These are phyloP conservation scores for Exophiala xenobiotica DNA, from an alignment of 2,329 filamentous ascomycete species.

Conservation along the genomic window DNA sequence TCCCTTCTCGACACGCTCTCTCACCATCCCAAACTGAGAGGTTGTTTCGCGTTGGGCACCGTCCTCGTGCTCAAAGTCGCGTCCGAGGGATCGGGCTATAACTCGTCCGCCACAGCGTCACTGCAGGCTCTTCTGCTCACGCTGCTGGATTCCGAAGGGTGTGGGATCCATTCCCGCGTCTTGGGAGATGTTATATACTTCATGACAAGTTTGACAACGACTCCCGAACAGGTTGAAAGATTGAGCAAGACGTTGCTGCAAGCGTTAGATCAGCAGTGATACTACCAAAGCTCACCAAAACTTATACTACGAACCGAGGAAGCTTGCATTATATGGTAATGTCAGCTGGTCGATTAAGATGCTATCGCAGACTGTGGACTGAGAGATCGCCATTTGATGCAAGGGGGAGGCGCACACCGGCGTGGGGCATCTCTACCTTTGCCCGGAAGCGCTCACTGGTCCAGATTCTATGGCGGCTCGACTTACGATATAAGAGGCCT, in stretches of 20 bases:
- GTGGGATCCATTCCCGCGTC: slow-evolving; percentile 58
- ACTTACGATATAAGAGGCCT: too few relatives aligned
- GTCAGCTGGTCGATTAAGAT: too few relatives aligned
- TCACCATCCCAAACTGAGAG: slow-evolving; percentile 54
- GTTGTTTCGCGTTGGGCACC: slow-evolving; percentile 71
- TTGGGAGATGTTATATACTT: slow-evolving; percentile 62
- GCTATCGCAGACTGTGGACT: too few relatives aligned
- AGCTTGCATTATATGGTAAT: too few relatives aligned
- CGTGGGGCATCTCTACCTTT: too few relatives aligned
- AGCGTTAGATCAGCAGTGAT: slow-evolving; percentile 25
- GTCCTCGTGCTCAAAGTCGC: slow-evolving; percentile 66
- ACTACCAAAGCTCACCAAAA: too few relatives aligned
- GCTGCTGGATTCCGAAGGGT: slow-evolving; percentile 37
- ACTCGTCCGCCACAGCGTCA: slow-evolving; percentile 54
- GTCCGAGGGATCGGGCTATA: slow-evolving; percentile 53
- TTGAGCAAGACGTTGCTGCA: slow-evolving; percentile 22
- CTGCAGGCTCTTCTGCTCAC: slow-evolving; percentile 52
- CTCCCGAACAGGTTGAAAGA: slow-evolving; percentile 34
- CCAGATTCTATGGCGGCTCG: too few relatives aligned
- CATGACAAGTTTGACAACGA: slow-evolving; percentile 58
- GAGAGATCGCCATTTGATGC: too few relatives aligned
- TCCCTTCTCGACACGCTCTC: slow-evolving; percentile 62
- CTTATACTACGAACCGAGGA: too few relatives aligned
- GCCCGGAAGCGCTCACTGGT: too few relatives aligned
- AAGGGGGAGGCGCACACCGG: too few relatives aligned